Evolutionary conservation across 257 asterid species (phyloP).

Genomic region (Solanum chmielewskii): DNA sequence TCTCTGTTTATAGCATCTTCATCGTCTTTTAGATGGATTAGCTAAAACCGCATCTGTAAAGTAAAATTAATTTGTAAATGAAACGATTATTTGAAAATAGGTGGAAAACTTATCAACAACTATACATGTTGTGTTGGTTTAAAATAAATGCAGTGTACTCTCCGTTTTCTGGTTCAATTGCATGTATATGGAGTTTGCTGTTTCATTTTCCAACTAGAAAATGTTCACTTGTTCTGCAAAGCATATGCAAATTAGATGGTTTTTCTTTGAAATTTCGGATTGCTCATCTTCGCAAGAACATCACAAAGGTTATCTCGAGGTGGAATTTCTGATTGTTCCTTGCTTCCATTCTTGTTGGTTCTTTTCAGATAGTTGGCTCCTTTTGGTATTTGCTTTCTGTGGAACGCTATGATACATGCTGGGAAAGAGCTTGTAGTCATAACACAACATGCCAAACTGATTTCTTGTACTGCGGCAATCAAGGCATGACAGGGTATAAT

Average conservation of each 20-base stretch:
- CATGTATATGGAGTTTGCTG: background rate
- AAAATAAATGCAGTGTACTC: background rate
- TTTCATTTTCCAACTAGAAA: background rate
- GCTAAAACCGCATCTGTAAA: background rate
- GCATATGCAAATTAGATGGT: background rate
- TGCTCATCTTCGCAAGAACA: background rate
- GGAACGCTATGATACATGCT: slow-evolving; percentile 81
- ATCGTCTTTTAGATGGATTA: background rate
- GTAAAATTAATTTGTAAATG: background rate
- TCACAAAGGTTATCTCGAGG: background rate
- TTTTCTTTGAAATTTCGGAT: background rate
- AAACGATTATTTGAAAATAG: background rate
- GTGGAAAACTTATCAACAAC: background rate
- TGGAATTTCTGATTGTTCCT: background rate
- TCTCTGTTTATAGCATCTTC: background rate
- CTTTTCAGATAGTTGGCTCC: slow-evolving; percentile 71
- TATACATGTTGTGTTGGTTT: background rate
- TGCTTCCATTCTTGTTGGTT: background rate
- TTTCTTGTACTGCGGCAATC: slow-evolving; percentile 58
- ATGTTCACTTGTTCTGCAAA: background rate
- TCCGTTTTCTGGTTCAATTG: background rate
- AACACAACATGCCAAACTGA: slow-evolving; percentile 22
- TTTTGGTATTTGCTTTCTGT: slow-evolving; percentile 89
- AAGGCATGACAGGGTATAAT: slow-evolving; percentile 19
- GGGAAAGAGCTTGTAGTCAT: slow-evolving; percentile 58